These are phyloP conservation scores for Stylonectria norvegica DNA, from an alignment of 2,329 filamentous ascomycete genomes.

Conservation along the genomic window DNA sequence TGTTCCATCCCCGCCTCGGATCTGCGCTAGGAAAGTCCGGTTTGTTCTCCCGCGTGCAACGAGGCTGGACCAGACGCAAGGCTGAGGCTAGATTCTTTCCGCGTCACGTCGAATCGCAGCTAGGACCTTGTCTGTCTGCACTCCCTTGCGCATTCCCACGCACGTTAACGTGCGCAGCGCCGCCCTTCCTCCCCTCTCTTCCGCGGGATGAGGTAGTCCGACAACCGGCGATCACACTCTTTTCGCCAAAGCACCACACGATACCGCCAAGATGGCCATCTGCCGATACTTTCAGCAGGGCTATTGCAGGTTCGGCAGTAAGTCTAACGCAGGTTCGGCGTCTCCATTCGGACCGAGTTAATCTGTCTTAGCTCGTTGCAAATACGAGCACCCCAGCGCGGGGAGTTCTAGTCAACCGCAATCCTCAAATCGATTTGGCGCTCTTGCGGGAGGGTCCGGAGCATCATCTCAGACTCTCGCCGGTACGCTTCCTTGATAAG, in stretches of 20 bases:
- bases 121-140: not conserved
- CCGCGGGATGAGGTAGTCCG: conserved; percentile 22
- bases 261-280: conserved; percentile 34
- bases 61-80: conserved; percentile 29
- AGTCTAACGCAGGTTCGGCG: conserved; percentile 21
- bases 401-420: conserved; percentile 32
- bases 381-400: conserved; percentile 51
- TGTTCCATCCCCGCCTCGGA: no score
- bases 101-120: not conserved
- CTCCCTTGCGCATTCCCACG: not conserved
- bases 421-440: conserved; percentile 56
- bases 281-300: conserved; percentile 51
- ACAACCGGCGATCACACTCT: conserved; percentile 11
- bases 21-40: no score
- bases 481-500: conserved; percentile 15
- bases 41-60: no score
- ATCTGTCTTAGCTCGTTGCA: conserved; percentile 45
- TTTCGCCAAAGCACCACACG: conserved; percentile 9
- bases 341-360: not conserved
- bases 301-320: conserved; percentile 51
- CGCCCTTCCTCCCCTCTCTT: not conserved
- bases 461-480: conserved; percentile 18
- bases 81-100: conserved; percentile 17
- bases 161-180: not conserved
- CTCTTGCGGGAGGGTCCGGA: conserved; percentile 34